A percentile compares a stretch with the other conserved stretches of the same genome.
phyloP scores from a whole-genome alignment of 768 basidiomycete genomes.

The Lanmaoa rubissima region DNA sequence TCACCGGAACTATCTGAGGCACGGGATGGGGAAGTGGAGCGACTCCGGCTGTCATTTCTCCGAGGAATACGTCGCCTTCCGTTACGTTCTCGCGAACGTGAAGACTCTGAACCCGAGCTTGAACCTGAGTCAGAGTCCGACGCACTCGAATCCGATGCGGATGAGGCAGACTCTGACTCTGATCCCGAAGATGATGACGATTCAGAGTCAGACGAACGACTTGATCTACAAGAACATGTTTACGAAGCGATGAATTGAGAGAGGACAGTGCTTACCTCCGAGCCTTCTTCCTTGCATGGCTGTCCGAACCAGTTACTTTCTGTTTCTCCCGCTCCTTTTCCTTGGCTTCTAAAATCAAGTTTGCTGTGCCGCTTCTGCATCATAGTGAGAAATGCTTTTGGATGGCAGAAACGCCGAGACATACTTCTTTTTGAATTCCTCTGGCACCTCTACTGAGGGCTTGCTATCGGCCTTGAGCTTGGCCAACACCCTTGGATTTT shows the following conservation, averaged over 20 bases:
- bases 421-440: conserved; percentile 85
- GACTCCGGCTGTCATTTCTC: conserved; percentile 20
- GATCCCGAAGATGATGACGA: conserved; percentile 29
- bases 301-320: conserved; percentile 27
- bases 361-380: conserved; percentile 72
- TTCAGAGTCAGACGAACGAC: conserved; percentile 28
- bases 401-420: conserved; percentile 23
- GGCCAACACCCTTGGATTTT: conserved; percentile 66
- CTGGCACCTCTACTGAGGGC: conserved; percentile 82
- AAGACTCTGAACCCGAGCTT: conserved; percentile 43
- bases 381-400: conserved; percentile 2
- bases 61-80: conserved; percentile 40
- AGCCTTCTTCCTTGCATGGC: conserved; percentile 35
- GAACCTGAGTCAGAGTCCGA: conserved; percentile 40
- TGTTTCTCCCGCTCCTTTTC: conserved; percentile 68
- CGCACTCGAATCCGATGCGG: conserved; percentile 43
- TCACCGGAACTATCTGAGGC: too few species aligned
- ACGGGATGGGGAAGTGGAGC: conserved; percentile 22
- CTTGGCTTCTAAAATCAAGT: conserved; percentile 78
- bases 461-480: conserved; percentile 70
- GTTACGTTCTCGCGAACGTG: conserved; percentile 43
- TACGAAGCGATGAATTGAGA: not conserved
- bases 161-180: conserved; percentile 22
- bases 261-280: conserved; percentile 40
- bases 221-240: conserved; percentile 28